These are phyloP conservation scores for Candida insectalens DNA, from an alignment of 805 yeast genomes.

Conservation along the genomic window DNA sequence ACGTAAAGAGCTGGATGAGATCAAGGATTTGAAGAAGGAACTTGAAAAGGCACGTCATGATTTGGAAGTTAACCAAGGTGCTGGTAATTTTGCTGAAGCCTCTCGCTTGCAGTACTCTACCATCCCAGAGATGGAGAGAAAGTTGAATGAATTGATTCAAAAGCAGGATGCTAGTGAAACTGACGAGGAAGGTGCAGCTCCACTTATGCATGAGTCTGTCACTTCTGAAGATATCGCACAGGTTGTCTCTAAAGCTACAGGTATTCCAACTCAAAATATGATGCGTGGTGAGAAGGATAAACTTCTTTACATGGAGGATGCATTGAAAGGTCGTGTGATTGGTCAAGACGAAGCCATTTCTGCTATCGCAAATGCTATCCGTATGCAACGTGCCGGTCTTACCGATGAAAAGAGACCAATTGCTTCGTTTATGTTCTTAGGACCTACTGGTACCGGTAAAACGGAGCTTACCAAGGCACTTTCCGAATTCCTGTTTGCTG, in stretches of 20 bases:
- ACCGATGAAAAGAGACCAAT: conserved; percentile 93
- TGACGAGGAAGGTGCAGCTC: conserved; percentile 22
- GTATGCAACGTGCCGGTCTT: conserved; percentile 92
- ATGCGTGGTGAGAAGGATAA: conserved; percentile 94
- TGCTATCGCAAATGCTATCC: conserved; percentile 87
- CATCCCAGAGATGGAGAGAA: conserved; percentile 69
- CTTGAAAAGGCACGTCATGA: conserved; percentile 80
- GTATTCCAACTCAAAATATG: conserved; percentile 84
- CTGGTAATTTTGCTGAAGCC: conserved; percentile 79
- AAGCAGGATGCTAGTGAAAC: conserved; percentile 18
- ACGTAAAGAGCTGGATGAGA: conserved; percentile 60
- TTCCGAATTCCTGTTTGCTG: conserved; percentile 87
- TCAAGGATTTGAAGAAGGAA: conserved; percentile 72
- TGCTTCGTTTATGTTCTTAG: conserved; percentile 92
- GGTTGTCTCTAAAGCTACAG: conserved; percentile 91
- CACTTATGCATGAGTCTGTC: conserved; percentile 78
- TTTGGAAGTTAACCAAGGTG: conserved; percentile 72
- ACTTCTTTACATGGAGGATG: conserved; percentile 76
- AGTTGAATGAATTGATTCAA: conserved; percentile 38
- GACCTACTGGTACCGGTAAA: conserved; percentile 98
- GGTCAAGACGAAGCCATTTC: conserved; percentile 95
- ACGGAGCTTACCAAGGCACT: conserved; percentile 90
- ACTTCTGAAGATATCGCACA: conserved; percentile 90
- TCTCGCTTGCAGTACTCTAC: conserved; percentile 82
- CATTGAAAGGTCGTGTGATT: conserved; percentile 67